Percentiles rank a stretch among this genome's conserved stretches.
Evolutionary conservation across 2,329 filamentous ascomycete genomes (phyloP).

Genomic region (Blastomyces gilchristii): DNA sequence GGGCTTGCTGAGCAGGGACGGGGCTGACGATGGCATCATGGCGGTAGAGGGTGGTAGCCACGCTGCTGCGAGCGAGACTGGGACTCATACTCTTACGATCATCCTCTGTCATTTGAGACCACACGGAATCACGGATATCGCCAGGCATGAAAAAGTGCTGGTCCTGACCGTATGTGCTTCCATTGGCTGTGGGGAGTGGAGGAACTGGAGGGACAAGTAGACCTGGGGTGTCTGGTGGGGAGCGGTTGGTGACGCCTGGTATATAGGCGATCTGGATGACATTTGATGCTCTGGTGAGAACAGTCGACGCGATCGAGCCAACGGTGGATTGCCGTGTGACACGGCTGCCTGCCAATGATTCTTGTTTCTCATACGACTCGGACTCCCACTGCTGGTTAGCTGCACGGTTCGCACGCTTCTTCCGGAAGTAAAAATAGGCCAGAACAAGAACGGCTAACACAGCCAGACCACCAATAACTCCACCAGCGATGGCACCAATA

Average conservation of each 20-base stretch:
- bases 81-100: conserved; percentile 42
- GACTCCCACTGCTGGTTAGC: conserved; percentile 49
- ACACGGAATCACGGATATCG: conserved; percentile 82
- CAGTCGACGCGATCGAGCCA: conserved; percentile 85
- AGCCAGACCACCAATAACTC: conserved; percentile 75
- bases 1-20: conserved; percentile 71
- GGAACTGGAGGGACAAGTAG: conserved; percentile 85
- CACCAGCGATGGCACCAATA: conserved; percentile 78
- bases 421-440: conserved; percentile 80
- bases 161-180: conserved; percentile 52
- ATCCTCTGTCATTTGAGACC: conserved; percentile 60
- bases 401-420: conserved; percentile 46
- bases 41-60: conserved; percentile 88
- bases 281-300: conserved; percentile 91
- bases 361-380: conserved; percentile 42
- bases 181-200: conserved; percentile 61
- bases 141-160: conserved; percentile 90
- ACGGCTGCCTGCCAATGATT: conserved; percentile 48
- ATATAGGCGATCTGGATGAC: conserved; percentile 99
- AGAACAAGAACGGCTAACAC: conserved; percentile 65
- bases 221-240: conserved; percentile 69
- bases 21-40: conserved; percentile 77
- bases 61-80: conserved; percentile 47
- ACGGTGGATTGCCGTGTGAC: conserved; percentile 69
- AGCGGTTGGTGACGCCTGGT: conserved; percentile 88